A percentile compares a stretch with the other conserved stretches of the same genome.
Conservation (phyloP, 257 asterid species). For the Solanum bulbocastanum region DNA sequence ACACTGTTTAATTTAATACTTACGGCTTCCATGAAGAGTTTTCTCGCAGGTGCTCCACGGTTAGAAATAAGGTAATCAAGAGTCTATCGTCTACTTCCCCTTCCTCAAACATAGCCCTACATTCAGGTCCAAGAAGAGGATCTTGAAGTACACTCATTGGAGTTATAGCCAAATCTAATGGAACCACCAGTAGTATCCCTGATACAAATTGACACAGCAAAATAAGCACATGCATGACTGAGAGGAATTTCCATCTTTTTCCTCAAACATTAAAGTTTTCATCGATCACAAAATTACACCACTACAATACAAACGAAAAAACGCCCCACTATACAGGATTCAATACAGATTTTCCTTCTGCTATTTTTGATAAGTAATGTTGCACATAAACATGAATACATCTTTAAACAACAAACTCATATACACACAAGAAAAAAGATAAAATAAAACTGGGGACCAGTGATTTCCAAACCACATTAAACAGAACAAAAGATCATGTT, state of each 20-base stretch:
- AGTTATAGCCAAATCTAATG: slow-evolving; percentile 79
- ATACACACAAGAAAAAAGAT: not conserved
- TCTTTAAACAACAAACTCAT: not conserved
- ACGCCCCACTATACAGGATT: not conserved
- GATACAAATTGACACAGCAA: not conserved
- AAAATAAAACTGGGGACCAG: not conserved
- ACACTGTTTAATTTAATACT: slow-evolving; percentile 6
- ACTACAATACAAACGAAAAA: not conserved
- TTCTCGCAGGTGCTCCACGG: slow-evolving; percentile 66
- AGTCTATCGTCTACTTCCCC: slow-evolving; percentile 82
- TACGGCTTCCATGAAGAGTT: slow-evolving; percentile 93
- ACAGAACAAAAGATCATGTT: not conserved
- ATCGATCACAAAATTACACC: not conserved
- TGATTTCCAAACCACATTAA: not conserved
- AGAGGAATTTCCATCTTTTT: not conserved
- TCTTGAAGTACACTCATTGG: slow-evolving; percentile 92
- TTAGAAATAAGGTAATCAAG: slow-evolving; percentile 70
- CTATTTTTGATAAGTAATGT: not conserved
- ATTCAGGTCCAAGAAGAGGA: slow-evolving; percentile 77
- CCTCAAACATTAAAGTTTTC: not conserved
- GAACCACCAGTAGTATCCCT: slow-evolving; percentile 69
- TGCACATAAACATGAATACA: not conserved
- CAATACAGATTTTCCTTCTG: not conserved
- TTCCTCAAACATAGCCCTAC: slow-evolving; percentile 67
- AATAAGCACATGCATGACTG: not conserved